A percentile compares a stretch with the other conserved stretches of the same genome.
These are phyloP conservation scores for Truncatella angustata DNA, from an alignment of 2,329 filamentous ascomycete species.

Conservation along the genomic window DNA sequence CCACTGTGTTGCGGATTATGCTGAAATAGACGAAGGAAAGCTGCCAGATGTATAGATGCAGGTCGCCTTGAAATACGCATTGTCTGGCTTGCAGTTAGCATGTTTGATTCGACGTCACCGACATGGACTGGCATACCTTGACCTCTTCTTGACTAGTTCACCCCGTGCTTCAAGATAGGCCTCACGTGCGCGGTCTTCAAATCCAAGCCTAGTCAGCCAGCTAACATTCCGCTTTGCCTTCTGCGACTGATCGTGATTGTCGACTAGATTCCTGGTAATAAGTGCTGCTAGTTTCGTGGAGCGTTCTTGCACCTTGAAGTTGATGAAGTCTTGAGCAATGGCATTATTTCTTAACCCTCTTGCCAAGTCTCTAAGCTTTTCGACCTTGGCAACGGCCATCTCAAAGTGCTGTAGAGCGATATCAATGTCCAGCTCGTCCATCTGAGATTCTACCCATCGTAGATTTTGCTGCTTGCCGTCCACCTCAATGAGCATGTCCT, in stretches of 20 bases:
- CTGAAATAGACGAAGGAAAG: constrained; percentile 95
- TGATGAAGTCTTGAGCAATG: constrained; percentile 88
- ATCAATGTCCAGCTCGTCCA: constrained; percentile 94
- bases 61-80: constrained; percentile 91
- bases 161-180: constrained; percentile 80
- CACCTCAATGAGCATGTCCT: constrained; percentile 90
- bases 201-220: constrained; percentile 84
- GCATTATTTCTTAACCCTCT: constrained; percentile 80
- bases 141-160: constrained; percentile 75
- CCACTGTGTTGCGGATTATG: constrained; percentile 88
- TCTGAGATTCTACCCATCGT: constrained; percentile 90
- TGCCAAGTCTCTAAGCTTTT: constrained; percentile 78
- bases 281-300: constrained; percentile 74
- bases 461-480: constrained; percentile 96
- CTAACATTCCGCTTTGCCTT: constrained; percentile 78
- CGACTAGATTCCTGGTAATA: constrained; percentile 73
- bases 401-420: constrained; percentile 90
- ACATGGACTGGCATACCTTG: constrained; percentile 57
- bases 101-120: neutral
- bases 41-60: constrained; percentile 92
- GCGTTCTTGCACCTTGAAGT: constrained; percentile 84
- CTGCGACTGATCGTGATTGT: constrained; percentile 72
- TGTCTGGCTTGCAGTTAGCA: constrained; percentile 55
- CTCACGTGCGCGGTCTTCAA: constrained; percentile 84
- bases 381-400: constrained; percentile 76